These are phyloP conservation scores for Albugo laibachii DNA, from an alignment of 352 stramenopile species.

Conservation along the genomic window DNA sequence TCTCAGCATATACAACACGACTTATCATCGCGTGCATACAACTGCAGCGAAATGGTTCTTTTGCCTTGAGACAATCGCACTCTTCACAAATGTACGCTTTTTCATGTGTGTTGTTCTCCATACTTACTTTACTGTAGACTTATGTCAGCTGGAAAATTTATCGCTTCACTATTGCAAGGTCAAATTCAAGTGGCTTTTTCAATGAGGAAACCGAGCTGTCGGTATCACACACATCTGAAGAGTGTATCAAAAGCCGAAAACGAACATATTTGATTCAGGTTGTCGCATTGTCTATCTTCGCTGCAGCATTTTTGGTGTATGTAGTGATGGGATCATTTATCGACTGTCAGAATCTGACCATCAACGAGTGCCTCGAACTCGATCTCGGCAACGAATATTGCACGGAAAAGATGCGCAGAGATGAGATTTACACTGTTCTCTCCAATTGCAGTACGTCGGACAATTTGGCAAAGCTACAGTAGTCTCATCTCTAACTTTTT, in stretches of 20 bases:
- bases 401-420: slow-evolving; percentile 24
- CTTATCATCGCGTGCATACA: slow-evolving; percentile 18
- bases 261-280: slow-evolving; percentile 8
- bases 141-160: slow-evolving; percentile 9
- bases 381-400: slow-evolving; percentile 39
- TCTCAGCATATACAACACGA: slow-evolving; percentile 34
- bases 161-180: background rate
- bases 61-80: slow-evolving; percentile 22
- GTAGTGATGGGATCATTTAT: slow-evolving; percentile 21
- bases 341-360: slow-evolving; percentile 8
- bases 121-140: slow-evolving; percentile 5
- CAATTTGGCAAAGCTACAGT: background rate
- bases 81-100: slow-evolving; percentile 25
- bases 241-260: background rate
- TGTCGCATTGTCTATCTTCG: slow-evolving; percentile 16
- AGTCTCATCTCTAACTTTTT: background rate
- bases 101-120: background rate
- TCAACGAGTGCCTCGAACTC: slow-evolving; percentile 31
- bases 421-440: slow-evolving; percentile 42
- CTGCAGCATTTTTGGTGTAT: slow-evolving; percentile 36
- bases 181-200: background rate
- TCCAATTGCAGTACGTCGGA: slow-evolving; percentile 35
- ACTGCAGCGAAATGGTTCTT: slow-evolving; percentile 36
- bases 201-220: background rate
- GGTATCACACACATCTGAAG: background rate